Percentiles rank a stretch among this genome's conserved stretches.
Evolutionary conservation across 805 yeast genomes (phyloP).

Genomic region (Starmerella powellii): DNA sequence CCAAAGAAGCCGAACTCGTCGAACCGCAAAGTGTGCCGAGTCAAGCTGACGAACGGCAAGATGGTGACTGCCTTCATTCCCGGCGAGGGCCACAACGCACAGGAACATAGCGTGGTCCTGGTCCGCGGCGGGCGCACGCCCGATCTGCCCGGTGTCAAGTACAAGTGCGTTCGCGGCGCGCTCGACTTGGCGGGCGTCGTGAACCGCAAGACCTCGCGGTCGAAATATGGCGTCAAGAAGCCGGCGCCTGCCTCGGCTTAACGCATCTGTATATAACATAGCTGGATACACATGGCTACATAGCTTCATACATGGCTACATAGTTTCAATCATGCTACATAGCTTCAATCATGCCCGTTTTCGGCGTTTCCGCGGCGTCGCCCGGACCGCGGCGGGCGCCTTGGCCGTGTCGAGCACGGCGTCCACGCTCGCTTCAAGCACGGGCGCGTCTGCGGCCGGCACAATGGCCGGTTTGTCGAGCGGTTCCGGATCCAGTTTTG

Average conservation of each 20-base stretch:
- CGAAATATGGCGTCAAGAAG: slow-evolving; percentile 82
- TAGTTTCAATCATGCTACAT: too few relatives aligned
- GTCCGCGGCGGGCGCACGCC: slow-evolving; percentile 98
- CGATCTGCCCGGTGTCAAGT: slow-evolving; percentile 96
- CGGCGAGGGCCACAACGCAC: slow-evolving; percentile 96
- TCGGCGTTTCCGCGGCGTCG: too few relatives aligned
- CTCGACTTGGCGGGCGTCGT: slow-evolving; percentile 92
- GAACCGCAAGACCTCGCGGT: slow-evolving; percentile 76
- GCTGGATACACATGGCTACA: not conserved
- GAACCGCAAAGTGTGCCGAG: slow-evolving; percentile 92
- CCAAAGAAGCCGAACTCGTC: slow-evolving; percentile 99
- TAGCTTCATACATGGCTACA: not conserved
- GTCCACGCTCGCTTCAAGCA: too few relatives aligned
- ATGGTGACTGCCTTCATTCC: slow-evolving; percentile 88
- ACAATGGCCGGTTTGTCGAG: too few relatives aligned
- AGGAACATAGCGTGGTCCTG: slow-evolving; percentile 90
- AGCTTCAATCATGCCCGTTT: too few relatives aligned
- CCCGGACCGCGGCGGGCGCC: too few relatives aligned
- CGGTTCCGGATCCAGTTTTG: too few relatives aligned
- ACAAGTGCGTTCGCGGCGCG: slow-evolving; percentile 86
- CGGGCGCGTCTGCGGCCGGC: too few relatives aligned
- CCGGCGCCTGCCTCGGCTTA: slow-evolving; percentile 25
- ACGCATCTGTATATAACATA: not conserved
- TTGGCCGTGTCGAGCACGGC: too few relatives aligned
- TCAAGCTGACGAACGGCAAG: slow-evolving; percentile 78